These are phyloP conservation scores for Allomyces macrogynus DNA, from an alignment of 192 early-diverging fungal genomes.

Conservation along the genomic window DNA sequence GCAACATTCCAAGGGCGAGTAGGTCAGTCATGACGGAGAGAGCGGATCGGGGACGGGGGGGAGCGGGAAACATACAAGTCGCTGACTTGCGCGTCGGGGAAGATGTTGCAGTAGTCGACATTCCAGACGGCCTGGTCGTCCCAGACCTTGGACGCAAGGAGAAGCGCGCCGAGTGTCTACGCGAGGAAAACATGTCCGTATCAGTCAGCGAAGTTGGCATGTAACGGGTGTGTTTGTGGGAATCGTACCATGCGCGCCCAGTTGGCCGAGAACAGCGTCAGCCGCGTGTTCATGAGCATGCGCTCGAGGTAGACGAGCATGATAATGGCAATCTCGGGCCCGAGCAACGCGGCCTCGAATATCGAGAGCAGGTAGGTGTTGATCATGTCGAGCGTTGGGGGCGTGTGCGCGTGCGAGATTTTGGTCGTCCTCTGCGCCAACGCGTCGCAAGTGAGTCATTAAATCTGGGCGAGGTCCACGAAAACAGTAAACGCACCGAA, in stretches of 20 bases:
- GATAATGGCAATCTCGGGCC: constrained; percentile 38
- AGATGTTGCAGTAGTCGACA: constrained; percentile 55
- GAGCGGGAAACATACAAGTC: constrained; percentile 30
- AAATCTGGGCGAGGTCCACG: no score
- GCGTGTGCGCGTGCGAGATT: constrained; percentile 5
- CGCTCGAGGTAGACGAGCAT: constrained; percentile 47
- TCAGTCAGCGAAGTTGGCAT: no score
- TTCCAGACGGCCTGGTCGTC: constrained; percentile 76
- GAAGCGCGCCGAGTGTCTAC: constrained; percentile 33
- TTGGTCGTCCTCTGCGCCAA: no score
- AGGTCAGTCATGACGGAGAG: neutral
- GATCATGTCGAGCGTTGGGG: constrained; percentile 23
- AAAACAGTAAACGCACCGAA: neutral
- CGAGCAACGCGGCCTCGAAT: constrained; percentile 40
- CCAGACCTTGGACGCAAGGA: constrained; percentile 65
- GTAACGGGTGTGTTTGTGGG: no score
- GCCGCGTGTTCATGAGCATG: constrained; percentile 35
- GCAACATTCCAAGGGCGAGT: no score
- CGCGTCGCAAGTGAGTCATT: no score
- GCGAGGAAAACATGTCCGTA: no score
- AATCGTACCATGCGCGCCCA: constrained; percentile 17
- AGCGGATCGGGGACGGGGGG: no score
- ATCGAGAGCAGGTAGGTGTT: constrained; percentile 41
- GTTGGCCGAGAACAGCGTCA: constrained; percentile 32
- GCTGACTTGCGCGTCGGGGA: constrained; percentile 42